Conservation (phyloP, 306 rosid genomes). For the Spatholobus suberectus region DNA sequence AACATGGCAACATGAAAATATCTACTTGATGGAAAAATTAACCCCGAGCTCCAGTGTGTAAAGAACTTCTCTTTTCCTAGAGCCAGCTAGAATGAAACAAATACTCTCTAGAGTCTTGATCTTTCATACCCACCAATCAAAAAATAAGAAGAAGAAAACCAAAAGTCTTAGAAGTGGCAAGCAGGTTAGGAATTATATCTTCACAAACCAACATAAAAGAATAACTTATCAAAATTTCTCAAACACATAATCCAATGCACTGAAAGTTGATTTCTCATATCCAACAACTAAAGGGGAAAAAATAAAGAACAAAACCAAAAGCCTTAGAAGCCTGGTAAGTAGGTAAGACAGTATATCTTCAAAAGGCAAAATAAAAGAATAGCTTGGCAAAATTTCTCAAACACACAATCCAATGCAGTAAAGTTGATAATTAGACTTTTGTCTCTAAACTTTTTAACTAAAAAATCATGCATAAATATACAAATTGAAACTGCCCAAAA, state of each 20-base stretch:
- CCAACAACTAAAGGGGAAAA: neutral
- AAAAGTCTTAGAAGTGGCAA: neutral
- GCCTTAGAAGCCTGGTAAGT: neutral
- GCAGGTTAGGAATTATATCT: neutral
- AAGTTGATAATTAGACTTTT: neutral
- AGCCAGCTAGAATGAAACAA: conserved; percentile 9
- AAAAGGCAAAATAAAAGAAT: conserved; percentile 1
- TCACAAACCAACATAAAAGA: neutral
- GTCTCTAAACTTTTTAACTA: conserved; percentile 7
- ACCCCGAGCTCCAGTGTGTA: conserved; percentile 15
- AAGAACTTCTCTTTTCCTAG: neutral
- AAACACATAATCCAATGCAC: neutral
- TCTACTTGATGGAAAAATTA: neutral
- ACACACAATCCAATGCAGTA: neutral
- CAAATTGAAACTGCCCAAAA: conserved; percentile 5
- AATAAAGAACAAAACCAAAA: neutral
- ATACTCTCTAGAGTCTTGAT: neutral
- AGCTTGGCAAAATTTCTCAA: conserved; percentile 6
- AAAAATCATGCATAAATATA: neutral
- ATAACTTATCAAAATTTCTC: neutral
- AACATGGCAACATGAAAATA: neutral
- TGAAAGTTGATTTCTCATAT: neutral
- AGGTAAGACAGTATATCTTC: neutral
- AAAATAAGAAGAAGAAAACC: neutral
- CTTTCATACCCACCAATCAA: neutral